Base-by-base conservation (phyloP, 371 early-diverging fungal genomes). In the Mortierella sp. region DNA sequence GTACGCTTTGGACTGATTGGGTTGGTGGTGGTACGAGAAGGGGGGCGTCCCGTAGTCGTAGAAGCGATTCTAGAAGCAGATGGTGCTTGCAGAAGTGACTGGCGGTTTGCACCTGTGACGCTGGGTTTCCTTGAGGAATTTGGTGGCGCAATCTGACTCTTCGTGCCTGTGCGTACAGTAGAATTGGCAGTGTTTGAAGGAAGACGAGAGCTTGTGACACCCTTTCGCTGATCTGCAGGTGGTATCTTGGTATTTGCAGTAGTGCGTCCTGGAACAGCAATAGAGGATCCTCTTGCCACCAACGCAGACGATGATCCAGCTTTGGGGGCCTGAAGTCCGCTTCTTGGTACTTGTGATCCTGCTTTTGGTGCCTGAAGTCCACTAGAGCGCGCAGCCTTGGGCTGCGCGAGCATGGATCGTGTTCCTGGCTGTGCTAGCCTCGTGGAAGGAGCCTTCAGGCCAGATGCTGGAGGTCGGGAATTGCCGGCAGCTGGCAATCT, bases 291-390 rank as follows among this genome's bases (percentile, higher is more conserved):
- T 32, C 57, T 62, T 4, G 55, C 21, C 0, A 52, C 24, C 38
- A 57, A 50, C 19, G 48, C 21, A 7, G 66, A 59, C 10, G 48
- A 58, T 21, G 70, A 55, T 28, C 45, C 60, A 21, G 77, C 58
- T 50, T 58, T 72, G 19, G 78, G 76, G n/a, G 78, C 64, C 43
- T 65, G 72, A 7, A 69, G 40, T 41, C 72, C 72, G 7, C 66
- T 65, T 57, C 36, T 71, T 3, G 68, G 66, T 57, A 63, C 61
- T 32, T 68, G 68, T 1, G 55, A 22, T 28, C 78, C 78, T 22
- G 66, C 40, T 47, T 50, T 77, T 16, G 78, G 69, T n/a, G 69
- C 65, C 45, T 77, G 72, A 43, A 63, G 15, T 48, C 79, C 79
- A 19, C 60, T 67, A 6, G 45, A 16, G 45, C 69, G 61, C 19